phyloP scores from a whole-genome alignment of 768 basidiomycete species.

The Chalciporus chontae region DNA sequence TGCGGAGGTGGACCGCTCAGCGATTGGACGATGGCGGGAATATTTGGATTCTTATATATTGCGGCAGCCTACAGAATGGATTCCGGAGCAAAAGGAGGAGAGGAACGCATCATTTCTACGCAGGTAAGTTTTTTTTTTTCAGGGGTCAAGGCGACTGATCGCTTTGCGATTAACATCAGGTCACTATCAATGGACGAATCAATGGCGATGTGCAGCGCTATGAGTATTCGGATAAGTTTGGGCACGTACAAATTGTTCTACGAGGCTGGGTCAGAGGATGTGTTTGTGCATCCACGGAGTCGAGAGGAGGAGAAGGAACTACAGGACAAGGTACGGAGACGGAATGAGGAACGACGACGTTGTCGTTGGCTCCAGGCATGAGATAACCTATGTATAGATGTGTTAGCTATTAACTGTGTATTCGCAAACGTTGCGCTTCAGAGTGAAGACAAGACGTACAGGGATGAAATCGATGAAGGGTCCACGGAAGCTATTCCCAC shows the following conservation, averaged over 20 bases:
- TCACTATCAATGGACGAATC: slow-evolving; percentile 38
- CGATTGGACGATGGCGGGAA: slow-evolving; percentile 61
- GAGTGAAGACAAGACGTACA: too few species aligned
- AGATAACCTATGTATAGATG: not conserved
- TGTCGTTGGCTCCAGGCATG: slow-evolving; percentile 33
- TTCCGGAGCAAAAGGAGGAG: slow-evolving; percentile 38
- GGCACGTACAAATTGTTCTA: slow-evolving; percentile 69
- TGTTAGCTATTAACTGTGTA: too few species aligned
- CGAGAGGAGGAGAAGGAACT: slow-evolving; percentile 33
- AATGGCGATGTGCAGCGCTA: slow-evolving; percentile 15
- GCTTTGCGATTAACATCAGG: slow-evolving; percentile 46
- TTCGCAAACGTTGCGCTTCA: too few species aligned
- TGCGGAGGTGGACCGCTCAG: slow-evolving; percentile 48
- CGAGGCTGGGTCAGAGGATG: slow-evolving; percentile 62
- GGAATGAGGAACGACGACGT: slow-evolving; percentile 57
- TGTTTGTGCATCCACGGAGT: slow-evolving; percentile 37
- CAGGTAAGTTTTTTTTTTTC: slow-evolving; percentile 42
- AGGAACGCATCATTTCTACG: slow-evolving; percentile 49
- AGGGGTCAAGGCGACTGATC: not conserved
- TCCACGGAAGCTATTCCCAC: too few species aligned
- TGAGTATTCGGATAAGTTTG: slow-evolving; percentile 50
- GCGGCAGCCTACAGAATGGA: slow-evolving; percentile 70
- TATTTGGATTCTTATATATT: slow-evolving; percentile 74
- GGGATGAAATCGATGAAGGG: too few species aligned
- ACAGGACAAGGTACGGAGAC: slow-evolving; percentile 38